Percentiles rank a stretch among this genome's conserved stretches.
Evolutionary conservation across 805 yeast species (phyloP).

Genomic region (Ogataea allantospora): DNA sequence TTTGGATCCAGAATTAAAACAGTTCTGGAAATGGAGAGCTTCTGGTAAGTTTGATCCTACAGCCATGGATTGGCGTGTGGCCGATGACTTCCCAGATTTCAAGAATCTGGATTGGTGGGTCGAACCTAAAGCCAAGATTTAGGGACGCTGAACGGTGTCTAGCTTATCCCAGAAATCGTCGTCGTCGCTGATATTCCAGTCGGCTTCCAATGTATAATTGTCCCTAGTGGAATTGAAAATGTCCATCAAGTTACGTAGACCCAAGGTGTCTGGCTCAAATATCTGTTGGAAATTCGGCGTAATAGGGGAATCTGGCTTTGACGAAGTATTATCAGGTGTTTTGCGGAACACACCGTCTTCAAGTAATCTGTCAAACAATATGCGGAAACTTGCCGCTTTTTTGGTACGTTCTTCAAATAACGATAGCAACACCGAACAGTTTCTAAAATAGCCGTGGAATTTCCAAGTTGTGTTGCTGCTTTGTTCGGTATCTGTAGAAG

Average conservation of each 20-base stretch:
- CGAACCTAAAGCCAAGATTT: constrained; percentile 16
- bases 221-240: constrained; percentile 5
- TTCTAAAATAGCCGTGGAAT: constrained; percentile 16
- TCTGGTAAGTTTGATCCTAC: constrained; percentile 11
- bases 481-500: background rate
- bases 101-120: constrained; percentile 16
- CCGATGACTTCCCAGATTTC: constrained; percentile 16
- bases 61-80: constrained; percentile 16
- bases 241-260: constrained; percentile 13
- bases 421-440: constrained; percentile 18
- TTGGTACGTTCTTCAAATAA: constrained; percentile 19
- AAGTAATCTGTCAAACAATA: constrained; percentile 16
- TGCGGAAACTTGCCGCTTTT: constrained; percentile 22
- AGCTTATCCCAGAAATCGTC: constrained; percentile 18
- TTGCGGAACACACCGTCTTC: constrained; percentile 13
- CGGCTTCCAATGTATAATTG: constrained; percentile 1
- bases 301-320: background rate
- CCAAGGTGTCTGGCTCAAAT: constrained; percentile 5
- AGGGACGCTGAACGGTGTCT: constrained; percentile 1
- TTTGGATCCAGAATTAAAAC: constrained; percentile 22
- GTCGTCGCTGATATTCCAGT: constrained; percentile 12
- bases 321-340: background rate
- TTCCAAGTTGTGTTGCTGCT: constrained; percentile 7
- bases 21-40: constrained; percentile 37
- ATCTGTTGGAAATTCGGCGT: constrained; percentile 6